Evolutionary conservation across 768 basidiomycete species (phyloP), one percentile per base, ranked within the genome.

Genomic region (Polyporus arcularius): DNA sequence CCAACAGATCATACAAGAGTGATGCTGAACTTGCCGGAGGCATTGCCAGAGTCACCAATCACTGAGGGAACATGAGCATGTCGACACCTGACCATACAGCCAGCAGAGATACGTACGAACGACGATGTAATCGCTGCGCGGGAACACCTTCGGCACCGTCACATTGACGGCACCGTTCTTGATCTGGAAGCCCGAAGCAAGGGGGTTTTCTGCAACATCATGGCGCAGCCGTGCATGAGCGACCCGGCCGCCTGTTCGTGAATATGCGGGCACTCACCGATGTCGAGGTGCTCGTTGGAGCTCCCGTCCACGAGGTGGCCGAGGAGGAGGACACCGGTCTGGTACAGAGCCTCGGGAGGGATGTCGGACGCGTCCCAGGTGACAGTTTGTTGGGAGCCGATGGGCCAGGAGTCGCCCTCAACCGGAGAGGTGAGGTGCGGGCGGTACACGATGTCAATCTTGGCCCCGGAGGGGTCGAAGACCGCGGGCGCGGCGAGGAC

Each of bases 231-330:
- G 26, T 2, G n/a, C 30, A 48, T 49, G 21, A 64, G 52, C 43
- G 46, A 26, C 4, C 35, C 21, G 26, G 4, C 21, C 21, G 21
- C 28, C n/a, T 28, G 59, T 8, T 31, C 46, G 47, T 35, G 18
- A 51, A 16, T 26, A 55, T 35, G 50, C 2, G 30, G 47, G 38
- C 6, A 70, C 83, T 58, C 61, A 86, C 86, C 43, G 38, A 75
- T 67, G 58, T 85, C 77, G 62, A 86, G 72, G 62, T 85, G 76
- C 69, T 85, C 84, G 54, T 78, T 80, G 56, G 63, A 67, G 39
- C 65, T 64, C 54, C 72, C 71, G 55, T 67, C 66, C 56, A 69
- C 63, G 58, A 66, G 18, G 61, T 72, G 73, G 10, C 85, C 86
- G 28, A 87, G 77, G 8, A 85, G 64, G 45, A 85, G 63, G 38